phyloP scores from a whole-genome alignment of 495 filamentous ascomycete genomes.

The Daldinia decipiens region DNA sequence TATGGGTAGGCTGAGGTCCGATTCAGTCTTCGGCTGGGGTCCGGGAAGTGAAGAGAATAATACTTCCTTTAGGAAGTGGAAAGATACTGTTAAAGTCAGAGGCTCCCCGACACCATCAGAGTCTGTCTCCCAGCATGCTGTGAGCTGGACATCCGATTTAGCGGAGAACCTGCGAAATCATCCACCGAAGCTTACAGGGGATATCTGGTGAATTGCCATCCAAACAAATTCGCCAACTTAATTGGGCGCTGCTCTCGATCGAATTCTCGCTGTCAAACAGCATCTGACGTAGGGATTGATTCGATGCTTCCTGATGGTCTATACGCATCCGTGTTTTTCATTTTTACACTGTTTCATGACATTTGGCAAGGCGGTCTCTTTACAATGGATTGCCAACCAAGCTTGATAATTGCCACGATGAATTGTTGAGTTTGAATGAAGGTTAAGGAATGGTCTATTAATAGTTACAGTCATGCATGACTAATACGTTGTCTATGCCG shows the following conservation, averaged over 20 bases:
- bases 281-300: background rate
- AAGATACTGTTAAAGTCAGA: background rate
- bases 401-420: background rate
- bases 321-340: background rate
- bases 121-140: background rate
- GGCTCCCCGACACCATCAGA: constrained; percentile 5
- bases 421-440: background rate
- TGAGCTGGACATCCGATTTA: background rate
- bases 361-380: background rate
- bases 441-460: background rate
- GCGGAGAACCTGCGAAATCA: constrained; percentile 1
- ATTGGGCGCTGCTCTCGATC: background rate
- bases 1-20: background rate
- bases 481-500: background rate
- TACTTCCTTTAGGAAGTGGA: background rate
- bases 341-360: background rate
- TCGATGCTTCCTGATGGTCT: background rate
- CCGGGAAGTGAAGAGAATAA: background rate
- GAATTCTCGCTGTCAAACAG: background rate
- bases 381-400: background rate
- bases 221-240: background rate
- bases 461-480: background rate
- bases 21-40: background rate
- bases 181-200: background rate
- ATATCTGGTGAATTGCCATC: background rate